These are phyloP conservation scores for Ophiostoma ips DNA, from an alignment of 2,329 filamentous ascomycete genomes.

Conservation along the genomic window DNA sequence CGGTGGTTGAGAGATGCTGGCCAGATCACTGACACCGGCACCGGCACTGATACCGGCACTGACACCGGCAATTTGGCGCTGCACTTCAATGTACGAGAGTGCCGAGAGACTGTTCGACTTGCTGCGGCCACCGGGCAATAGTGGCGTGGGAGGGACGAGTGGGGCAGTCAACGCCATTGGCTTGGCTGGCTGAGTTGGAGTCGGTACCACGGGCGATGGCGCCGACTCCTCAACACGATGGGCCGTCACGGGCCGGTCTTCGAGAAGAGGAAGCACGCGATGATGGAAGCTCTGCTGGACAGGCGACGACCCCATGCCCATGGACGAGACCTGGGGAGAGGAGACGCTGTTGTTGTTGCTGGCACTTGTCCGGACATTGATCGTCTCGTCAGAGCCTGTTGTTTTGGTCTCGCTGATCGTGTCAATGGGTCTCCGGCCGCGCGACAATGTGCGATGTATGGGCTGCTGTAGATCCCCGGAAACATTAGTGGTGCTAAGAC, in stretches of 20 bases:
- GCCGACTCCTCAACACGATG: constrained; percentile 25
- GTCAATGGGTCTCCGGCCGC: constrained; percentile 11
- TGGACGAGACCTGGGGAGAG: background rate
- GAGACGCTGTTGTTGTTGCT: background rate
- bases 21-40: constrained; percentile 13
- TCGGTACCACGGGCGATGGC: background rate
- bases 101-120: constrained; percentile 7
- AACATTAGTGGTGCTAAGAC: constrained; percentile 46
- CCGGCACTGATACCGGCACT: too few species aligned
- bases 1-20: constrained; percentile 25
- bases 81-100: background rate
- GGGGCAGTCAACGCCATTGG: background rate
- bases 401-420: background rate
- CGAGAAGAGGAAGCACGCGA: constrained; percentile 14
- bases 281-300: background rate
- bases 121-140: background rate
- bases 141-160: constrained; percentile 16
- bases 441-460: background rate
- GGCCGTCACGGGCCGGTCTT: constrained; percentile 34
- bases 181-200: background rate
- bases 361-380: background rate
- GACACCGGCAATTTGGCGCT: constrained; percentile 10
- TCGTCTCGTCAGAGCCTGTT: constrained; percentile 1
- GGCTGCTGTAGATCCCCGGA: constrained; percentile 42
- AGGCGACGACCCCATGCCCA: background rate